These are phyloP conservation scores for Cinchona pubescens DNA, from an alignment of 257 asterid species.

Conservation along the genomic window DNA sequence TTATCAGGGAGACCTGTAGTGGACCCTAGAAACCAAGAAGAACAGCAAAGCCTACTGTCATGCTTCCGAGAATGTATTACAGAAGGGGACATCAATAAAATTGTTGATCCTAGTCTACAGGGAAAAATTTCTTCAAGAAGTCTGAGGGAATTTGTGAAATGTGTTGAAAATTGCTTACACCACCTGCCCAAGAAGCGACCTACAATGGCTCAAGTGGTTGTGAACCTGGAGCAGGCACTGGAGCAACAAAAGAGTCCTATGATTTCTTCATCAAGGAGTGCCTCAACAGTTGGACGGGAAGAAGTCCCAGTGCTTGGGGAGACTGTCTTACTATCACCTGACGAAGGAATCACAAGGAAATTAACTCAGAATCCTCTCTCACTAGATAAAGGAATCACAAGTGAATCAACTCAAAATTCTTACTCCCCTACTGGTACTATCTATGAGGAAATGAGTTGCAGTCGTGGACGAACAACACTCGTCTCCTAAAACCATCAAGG, in stretches of 20 bases:
- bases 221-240: constrained; percentile 6
- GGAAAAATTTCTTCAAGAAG: neutral
- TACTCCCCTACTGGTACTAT: no score
- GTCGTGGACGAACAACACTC: neutral
- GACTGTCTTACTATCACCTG: no score
- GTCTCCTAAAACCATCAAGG: neutral
- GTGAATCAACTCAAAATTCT: no score
- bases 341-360: neutral
- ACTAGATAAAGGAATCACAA: neutral
- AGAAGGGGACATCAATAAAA: neutral
- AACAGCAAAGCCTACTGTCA: neutral
- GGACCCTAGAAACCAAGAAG: neutral
- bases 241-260: neutral
- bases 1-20: constrained; percentile 8
- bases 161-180: neutral
- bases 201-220: constrained; percentile 11
- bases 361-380: no score
- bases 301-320: no score
- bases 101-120: neutral
- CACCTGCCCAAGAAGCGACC: constrained; percentile 2
- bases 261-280: neutral
- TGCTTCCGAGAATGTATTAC: neutral
- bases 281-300: no score
- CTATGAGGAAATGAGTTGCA: neutral
- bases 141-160: neutral